These are phyloP conservation scores for Thielaviopsis populi DNA, from an alignment of 2,329 filamentous ascomycete species.

Conservation along the genomic window DNA sequence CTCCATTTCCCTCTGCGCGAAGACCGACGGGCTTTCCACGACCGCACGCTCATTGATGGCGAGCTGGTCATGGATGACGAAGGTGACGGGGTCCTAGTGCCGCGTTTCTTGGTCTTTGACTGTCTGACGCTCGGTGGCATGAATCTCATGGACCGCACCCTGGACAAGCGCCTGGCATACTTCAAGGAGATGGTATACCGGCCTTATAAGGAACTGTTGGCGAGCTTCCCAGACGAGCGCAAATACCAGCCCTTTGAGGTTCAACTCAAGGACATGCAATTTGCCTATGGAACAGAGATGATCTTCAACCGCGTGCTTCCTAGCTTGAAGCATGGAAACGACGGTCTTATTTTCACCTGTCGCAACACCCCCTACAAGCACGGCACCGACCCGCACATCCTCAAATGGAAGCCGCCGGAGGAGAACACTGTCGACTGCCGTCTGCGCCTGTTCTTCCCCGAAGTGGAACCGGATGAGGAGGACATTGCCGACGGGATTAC, in stretches of 20 bases:
- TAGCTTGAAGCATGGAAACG: slow-evolving; percentile 77
- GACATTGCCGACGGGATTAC: slow-evolving; percentile 53
- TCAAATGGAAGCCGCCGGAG: slow-evolving; percentile 94
- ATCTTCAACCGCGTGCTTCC: slow-evolving; percentile 85
- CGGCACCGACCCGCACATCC: slow-evolving; percentile 81
- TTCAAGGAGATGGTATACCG: slow-evolving; percentile 64
- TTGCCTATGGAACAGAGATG: slow-evolving; percentile 75
- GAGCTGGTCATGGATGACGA: slow-evolving; percentile 81
- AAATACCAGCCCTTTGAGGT: slow-evolving; percentile 62
- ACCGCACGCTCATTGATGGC: slow-evolving; percentile 72
- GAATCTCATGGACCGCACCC: slow-evolving; percentile 58
- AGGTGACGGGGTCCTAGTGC: slow-evolving; percentile 48
- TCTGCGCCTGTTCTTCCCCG: slow-evolving; percentile 60
- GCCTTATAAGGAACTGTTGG: slow-evolving; percentile 50
- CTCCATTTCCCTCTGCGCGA: slow-evolving; percentile 68
- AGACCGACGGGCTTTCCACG: slow-evolving; percentile 55
- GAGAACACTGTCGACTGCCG: slow-evolving; percentile 95
- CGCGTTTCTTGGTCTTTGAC: slow-evolving; percentile 87
- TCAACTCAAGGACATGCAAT: slow-evolving; percentile 77
- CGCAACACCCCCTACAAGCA: slow-evolving; percentile 70
- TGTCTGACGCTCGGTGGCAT: slow-evolving; percentile 69
- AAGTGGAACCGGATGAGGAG: slow-evolving; percentile 49
- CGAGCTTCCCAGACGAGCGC: slow-evolving; percentile 53
- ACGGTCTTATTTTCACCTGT: slow-evolving; percentile 97
- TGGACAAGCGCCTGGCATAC: slow-evolving; percentile 81